A percentile compares a stretch with the other conserved stretches of the same genome.
Conservation (phyloP, 192 early-diverging fungal species). For the Mortierella alpina region DNA sequence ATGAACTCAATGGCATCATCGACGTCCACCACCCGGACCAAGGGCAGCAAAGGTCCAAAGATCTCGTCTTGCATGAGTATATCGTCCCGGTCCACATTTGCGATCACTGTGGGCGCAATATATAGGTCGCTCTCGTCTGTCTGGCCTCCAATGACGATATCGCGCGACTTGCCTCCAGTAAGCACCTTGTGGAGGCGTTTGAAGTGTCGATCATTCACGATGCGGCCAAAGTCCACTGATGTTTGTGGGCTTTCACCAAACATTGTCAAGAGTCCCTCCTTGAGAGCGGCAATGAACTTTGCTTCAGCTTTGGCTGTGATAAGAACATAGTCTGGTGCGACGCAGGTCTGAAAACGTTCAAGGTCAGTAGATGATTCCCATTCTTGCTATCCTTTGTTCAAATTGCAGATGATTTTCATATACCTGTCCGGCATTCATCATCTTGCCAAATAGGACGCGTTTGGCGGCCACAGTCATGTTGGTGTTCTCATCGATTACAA, state of each 20-base stretch:
- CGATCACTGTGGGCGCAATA: constrained; percentile 85
- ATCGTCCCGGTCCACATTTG: constrained; percentile 73
- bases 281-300: constrained; percentile 68
- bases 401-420: background rate
- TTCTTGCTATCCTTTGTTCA: too few relatives aligned
- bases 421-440: constrained; percentile 83
- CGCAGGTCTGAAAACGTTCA: background rate
- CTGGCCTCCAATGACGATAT: constrained; percentile 71
- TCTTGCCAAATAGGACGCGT: constrained; percentile 85
- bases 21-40: constrained; percentile 74
- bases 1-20: constrained; percentile 77
- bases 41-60: constrained; percentile 92
- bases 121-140: constrained; percentile 72
- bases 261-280: constrained; percentile 53
- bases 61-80: constrained; percentile 88
- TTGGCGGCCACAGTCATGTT: constrained; percentile 71
- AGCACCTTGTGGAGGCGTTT: constrained; percentile 73
- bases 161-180: constrained; percentile 56
- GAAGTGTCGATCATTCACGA: constrained; percentile 79
- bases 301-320: constrained; percentile 68
- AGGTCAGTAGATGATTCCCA: background rate
- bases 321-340: constrained; percentile 67
- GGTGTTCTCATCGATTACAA: constrained; percentile 66
- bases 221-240: constrained; percentile 71
- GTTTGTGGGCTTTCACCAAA: constrained; percentile 62